These are phyloP conservation scores for Aureobasidium mangrovei DNA, from an alignment of 2,329 filamentous ascomycete genomes.

Conservation along the genomic window DNA sequence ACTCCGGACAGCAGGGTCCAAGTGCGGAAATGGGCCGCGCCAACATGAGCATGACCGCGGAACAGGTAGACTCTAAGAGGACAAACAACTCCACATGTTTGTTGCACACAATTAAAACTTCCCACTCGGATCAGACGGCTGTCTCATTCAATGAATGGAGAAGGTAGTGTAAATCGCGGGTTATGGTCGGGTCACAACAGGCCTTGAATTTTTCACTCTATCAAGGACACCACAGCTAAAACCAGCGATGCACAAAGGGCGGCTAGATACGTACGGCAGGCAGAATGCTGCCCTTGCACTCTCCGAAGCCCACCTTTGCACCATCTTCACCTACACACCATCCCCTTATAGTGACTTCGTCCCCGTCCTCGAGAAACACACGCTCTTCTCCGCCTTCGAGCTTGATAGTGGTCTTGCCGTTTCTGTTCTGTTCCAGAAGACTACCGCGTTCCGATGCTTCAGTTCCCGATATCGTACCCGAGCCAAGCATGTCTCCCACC, in stretches of 20 bases:
- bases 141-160: too few species aligned
- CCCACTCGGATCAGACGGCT: too few species aligned
- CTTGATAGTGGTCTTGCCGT: slow-evolving; percentile 56
- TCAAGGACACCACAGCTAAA: too few species aligned
- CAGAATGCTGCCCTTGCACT: slow-evolving; percentile 57
- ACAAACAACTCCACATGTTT: too few species aligned
- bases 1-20: too few species aligned
- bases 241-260: neutral
- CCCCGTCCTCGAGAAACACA: slow-evolving; percentile 65
- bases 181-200: too few species aligned
- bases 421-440: slow-evolving; percentile 62
- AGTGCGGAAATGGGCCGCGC: too few species aligned
- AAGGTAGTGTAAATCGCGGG: too few species aligned
- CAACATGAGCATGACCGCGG: neutral
- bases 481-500: slow-evolving; percentile 66
- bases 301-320: slow-evolving; percentile 66
- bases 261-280: slow-evolving; percentile 28
- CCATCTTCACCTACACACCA: slow-evolving; percentile 54
- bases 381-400: slow-evolving; percentile 58
- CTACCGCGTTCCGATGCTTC: slow-evolving; percentile 54
- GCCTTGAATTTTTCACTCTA: too few species aligned
- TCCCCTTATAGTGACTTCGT: slow-evolving; percentile 59
- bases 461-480: slow-evolving; percentile 66
- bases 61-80: neutral
- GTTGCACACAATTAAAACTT: too few species aligned